phyloP scores from a whole-genome alignment of 2,329 filamentous ascomycete genomes.

The Penicillium olsonii region DNA sequence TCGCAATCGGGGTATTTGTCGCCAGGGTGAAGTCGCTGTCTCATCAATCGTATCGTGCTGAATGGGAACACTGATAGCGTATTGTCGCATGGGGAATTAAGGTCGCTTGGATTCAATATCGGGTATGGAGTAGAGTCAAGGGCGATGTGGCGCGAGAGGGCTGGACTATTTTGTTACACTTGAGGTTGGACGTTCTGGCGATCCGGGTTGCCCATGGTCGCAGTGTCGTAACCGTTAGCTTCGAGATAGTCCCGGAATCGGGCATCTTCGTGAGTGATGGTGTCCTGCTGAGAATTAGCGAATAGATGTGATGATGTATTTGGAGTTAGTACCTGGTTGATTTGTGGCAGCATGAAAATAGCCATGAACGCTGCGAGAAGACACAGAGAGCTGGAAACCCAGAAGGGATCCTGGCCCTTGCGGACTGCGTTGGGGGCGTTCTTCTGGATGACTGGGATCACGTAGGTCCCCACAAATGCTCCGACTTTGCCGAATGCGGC shows the following conservation, averaged over 20 bases:
- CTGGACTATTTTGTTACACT: not conserved
- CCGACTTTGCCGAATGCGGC: constrained; percentile 50
- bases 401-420: constrained; percentile 84
- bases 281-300: constrained; percentile 61
- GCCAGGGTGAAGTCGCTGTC: constrained; percentile 15
- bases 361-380: constrained; percentile 70
- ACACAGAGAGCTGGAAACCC: constrained; percentile 75
- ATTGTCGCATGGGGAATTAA: constrained; percentile 17
- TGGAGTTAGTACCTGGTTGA: constrained; percentile 56
- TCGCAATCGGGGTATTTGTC: constrained; percentile 12
- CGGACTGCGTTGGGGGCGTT: constrained; percentile 58
- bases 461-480: constrained; percentile 82
- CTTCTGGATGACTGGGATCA: constrained; percentile 70
- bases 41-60: constrained; percentile 1
- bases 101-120: not conserved
- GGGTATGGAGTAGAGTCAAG: not conserved
- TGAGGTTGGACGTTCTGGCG: constrained; percentile 3
- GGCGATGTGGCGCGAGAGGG: not conserved
- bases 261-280: constrained; percentile 74
- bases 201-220: constrained; percentile 51
- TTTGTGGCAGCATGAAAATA: constrained; percentile 69
- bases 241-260: constrained; percentile 74
- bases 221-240: constrained; percentile 73
- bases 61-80: not conserved
- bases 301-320: not conserved